Evolutionary conservation across 73 alveolate species (phyloP), one percentile per base, ranked within the genome.

Genomic region (Urostyla sp.): DNA sequence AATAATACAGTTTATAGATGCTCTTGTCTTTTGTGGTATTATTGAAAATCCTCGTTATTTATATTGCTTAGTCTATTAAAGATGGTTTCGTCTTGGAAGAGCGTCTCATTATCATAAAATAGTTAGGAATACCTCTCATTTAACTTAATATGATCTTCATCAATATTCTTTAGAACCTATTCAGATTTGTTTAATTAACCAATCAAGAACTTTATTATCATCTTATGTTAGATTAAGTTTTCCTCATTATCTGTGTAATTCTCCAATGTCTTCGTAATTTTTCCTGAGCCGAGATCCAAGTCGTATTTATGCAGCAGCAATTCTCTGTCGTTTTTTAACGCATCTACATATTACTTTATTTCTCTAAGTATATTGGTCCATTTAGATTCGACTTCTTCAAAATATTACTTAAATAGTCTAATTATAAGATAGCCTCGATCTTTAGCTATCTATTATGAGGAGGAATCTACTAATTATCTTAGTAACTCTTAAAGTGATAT

Each of bases 221-320:
- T 34, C 36, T 63, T 63, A 48, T 63, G 79, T 0, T 63, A 8
- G 20, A 63, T 40, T 24, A 63, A 37, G 53, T 63, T 63, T 18
- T 63, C 35, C 2, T 15, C 1, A 3, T 57, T 10, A 50, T 63
- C 79, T 38, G 40, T 43, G 36, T 2, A 13, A 23, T 63, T 63
- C 6, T 63, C 60, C 10, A 63, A n/a, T 5, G 35, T 28, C 5
- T 63, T 63, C 10, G 16, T 8, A 10, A 63, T 43, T 13, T 63
- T 60, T 40, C 23, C 23, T 8, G 11, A 5, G n/a, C n/a, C n/a
- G 3, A 63, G 11, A 5, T 63, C 58, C 6, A 18, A 13, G 15
- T 63, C 60, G 23, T 63, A 63, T 23, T 63, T 63, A 5, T 50
- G 24, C 79, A 63, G 37, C n/a, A 63, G 45, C n/a, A 63, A 16